phyloP scores from a whole-genome alignment of 768 basidiomycete species.

The Trametes sanguinea region DNA sequence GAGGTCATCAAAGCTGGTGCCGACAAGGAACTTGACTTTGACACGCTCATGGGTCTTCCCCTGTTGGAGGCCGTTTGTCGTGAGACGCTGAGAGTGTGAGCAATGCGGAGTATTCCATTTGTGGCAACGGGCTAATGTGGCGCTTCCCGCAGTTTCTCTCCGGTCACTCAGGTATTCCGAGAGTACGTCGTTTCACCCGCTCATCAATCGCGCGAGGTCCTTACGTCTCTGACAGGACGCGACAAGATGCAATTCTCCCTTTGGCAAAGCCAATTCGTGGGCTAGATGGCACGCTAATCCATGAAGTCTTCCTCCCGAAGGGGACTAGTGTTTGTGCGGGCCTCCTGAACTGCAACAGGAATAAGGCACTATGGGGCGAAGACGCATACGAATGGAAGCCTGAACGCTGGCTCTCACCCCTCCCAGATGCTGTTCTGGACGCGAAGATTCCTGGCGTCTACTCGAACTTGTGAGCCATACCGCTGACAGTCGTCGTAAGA shows the following conservation, averaged over 20 bases:
- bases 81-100: conserved; percentile 10
- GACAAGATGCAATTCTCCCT: conserved; percentile 17
- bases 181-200: too few species aligned
- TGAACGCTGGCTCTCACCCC: conserved; percentile 41
- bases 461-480: conserved; percentile 20
- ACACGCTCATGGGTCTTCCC: conserved; percentile 2
- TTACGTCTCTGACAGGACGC: too few species aligned
- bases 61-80: conserved; percentile 11
- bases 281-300: conserved; percentile 12
- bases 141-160: too few species aligned
- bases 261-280: conserved; percentile 16
- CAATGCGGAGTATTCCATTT: neutral
- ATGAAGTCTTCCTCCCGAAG: conserved; percentile 37
- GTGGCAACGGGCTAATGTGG: too few species aligned
- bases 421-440: conserved; percentile 10
- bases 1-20: neutral
- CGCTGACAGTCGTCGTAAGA: neutral
- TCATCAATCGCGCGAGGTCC: too few species aligned
- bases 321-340: conserved; percentile 41
- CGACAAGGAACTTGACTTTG: conserved; percentile 5
- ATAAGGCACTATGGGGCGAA: conserved; percentile 45
- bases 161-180: too few species aligned
- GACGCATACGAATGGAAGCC: conserved; percentile 46
- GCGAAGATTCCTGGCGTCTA: conserved; percentile 24
- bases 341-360: conserved; percentile 42